Conservation (phyloP, 345 rosid genomes). For the Gossypium stocksii region DNA sequence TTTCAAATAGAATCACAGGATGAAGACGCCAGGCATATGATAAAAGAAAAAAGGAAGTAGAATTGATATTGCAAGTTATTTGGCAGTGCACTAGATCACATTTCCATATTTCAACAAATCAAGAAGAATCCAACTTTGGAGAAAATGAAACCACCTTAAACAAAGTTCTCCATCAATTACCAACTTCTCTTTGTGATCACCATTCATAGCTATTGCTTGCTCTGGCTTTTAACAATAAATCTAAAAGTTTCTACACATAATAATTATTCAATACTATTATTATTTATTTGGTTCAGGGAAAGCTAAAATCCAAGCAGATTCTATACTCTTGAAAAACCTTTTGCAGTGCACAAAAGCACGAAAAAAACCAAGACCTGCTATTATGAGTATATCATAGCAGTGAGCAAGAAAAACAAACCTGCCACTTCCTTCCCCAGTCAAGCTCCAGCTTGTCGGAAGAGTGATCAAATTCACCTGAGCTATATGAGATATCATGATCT, state of each 20-base stretch:
- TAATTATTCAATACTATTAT: background rate
- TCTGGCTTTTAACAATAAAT: background rate
- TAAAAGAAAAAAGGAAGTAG: background rate
- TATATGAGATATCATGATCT: constrained; percentile 27
- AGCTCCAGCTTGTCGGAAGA: constrained; percentile 27
- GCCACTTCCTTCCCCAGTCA: constrained; percentile 35
- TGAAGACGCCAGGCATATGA: background rate
- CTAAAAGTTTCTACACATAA: background rate
- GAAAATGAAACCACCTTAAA: background rate
- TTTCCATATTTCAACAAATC: background rate
- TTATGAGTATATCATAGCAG: background rate
- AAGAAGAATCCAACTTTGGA: background rate
- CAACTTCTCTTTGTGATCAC: constrained; percentile 1
- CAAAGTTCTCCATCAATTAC: background rate
- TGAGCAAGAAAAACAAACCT: constrained; percentile 41
- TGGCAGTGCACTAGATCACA: background rate
- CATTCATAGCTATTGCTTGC: background rate
- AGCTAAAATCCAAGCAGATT: background rate
- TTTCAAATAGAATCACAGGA: background rate
- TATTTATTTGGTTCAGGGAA: background rate
- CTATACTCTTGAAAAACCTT: background rate
- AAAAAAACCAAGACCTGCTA: background rate
- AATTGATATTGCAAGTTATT: background rate
- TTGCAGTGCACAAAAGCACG: background rate
- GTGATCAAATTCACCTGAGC: constrained; percentile 33